A percentile compares a stretch with the other conserved stretches of the same genome.
These are phyloP conservation scores for Fusarium nematophilum DNA, from an alignment of 2,329 filamentous ascomycete genomes.

Conservation along the genomic window DNA sequence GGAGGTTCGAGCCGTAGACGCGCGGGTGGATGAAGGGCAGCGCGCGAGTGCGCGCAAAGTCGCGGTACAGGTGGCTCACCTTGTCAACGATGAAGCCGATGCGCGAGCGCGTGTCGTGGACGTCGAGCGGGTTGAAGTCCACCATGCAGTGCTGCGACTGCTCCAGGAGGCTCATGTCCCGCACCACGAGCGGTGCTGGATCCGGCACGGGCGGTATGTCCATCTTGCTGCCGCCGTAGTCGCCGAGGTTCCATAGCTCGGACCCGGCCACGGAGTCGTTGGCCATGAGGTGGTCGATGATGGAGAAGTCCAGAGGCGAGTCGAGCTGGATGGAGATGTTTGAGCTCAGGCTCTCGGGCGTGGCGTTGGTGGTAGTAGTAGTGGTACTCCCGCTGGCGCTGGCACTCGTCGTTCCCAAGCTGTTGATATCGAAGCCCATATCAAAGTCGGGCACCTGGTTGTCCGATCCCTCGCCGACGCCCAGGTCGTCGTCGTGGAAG, in stretches of 20 bases:
- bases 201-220: conserved; percentile 46
- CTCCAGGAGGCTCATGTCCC: conserved; percentile 46
- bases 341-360: conserved; percentile 46
- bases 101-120: conserved; percentile 51
- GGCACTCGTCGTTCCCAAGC: conserved; percentile 44
- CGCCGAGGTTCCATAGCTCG: conserved; percentile 45
- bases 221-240: conserved; percentile 45
- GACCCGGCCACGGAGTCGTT: conserved; percentile 34
- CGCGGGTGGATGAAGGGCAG: conserved; percentile 57
- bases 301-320: conserved; percentile 49
- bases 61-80: conserved; percentile 48
- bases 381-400: conserved; percentile 26
- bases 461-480: conserved; percentile 10
- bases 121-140: conserved; percentile 47
- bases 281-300: conserved; percentile 50
- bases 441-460: conserved; percentile 49
- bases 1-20: conserved; percentile 54
- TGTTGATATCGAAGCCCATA: conserved; percentile 51
- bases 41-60: conserved; percentile 50
- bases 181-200: conserved; percentile 41
- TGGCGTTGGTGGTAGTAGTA: conserved; percentile 40
- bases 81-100: conserved; percentile 50
- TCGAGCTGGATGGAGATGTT: conserved; percentile 42
- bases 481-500: conserved; percentile 38
- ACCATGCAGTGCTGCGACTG: conserved; percentile 33